Evolutionary conservation across 1,284 basidiomycete species (phyloP), one percentile per base, ranked within the genome.

Genomic region (Xanthoconium separans): DNA sequence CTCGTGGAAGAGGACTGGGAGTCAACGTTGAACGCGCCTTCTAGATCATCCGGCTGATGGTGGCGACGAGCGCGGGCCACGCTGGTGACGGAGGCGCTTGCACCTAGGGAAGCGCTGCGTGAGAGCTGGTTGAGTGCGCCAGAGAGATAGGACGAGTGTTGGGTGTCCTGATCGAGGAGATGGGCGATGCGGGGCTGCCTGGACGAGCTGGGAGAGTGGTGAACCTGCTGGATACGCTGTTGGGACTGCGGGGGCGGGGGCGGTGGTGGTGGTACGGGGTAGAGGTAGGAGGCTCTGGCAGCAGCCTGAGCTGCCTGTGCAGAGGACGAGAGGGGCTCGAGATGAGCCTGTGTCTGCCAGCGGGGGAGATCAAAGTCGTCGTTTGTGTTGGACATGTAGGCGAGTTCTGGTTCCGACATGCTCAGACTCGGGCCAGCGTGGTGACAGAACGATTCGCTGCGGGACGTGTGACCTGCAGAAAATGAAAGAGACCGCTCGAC

Each of bases 331-430:
- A 85, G 77, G 51, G 79, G 73, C 73, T 87, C 83, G 73, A 82
- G 76, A 62, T 71, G 66, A 36, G 72, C 66, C 64, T 86, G 85
- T 16, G 84, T 83, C 68, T 86, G 82, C 87, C 87, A 90, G 74
- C 88, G 87, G 62, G 89, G 88, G 61, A 91, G 85, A 79, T 89
- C 87, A 72, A 81, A 83, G 66, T 79, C 80, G 71, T 82, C 80
- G 76, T 80, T 78, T 59, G 73, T 66, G 66, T 73, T 74, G 62
- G 70, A 70, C 78, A 80, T 79, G 74, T 79, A 80, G 64, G 77
- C 77, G 55, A 77, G 73, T 69, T 81, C 79, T 58, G 77, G 75
- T 71, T 78, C 76, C 61, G 77, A 78, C 77, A 79, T 80, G 65
- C 58, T 62, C 44, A 22, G 43, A 31, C 43, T 18, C 30, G 43